phyloP scores from a whole-genome alignment of 768 basidiomycete genomes.

The Mycena floridula region DNA sequence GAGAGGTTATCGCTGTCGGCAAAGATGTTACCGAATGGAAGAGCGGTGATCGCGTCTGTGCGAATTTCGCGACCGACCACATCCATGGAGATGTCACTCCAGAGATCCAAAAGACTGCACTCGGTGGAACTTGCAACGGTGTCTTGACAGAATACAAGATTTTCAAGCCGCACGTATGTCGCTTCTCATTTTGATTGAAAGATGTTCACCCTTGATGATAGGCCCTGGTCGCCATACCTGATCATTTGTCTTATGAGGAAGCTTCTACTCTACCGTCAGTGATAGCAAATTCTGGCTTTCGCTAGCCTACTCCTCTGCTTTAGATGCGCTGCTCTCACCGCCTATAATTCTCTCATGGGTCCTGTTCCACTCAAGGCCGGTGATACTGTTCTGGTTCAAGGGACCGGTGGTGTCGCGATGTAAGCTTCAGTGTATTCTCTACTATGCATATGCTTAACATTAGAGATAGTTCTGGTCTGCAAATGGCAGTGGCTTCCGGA shows the following conservation, averaged over 20 bases:
- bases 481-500: constrained; percentile 44
- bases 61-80: constrained; percentile 46
- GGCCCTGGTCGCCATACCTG: constrained; percentile 32
- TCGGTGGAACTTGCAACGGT: constrained; percentile 46
- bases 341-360: constrained; percentile 41
- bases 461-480: constrained; percentile 31
- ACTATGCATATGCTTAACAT: background rate
- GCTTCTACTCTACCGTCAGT: constrained; percentile 40
- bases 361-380: constrained; percentile 34
- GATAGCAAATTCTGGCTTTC: constrained; percentile 7
- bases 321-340: constrained; percentile 44
- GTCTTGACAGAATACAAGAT: constrained; percentile 48
- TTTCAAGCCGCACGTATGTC: constrained; percentile 38
- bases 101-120: constrained; percentile 25
- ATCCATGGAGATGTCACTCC: constrained; percentile 37
- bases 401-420: constrained; percentile 38
- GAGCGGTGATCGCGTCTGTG: constrained; percentile 48
- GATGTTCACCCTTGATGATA: constrained; percentile 1
- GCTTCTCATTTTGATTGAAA: background rate
- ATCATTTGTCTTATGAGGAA: constrained; percentile 39
- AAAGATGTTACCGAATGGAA: constrained; percentile 41
- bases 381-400: constrained; percentile 39
- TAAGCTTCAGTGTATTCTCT: constrained; percentile 2
- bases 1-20: constrained; percentile 46
- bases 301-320: background rate